Base-by-base conservation (phyloP, 768 basidiomycete genomes). In the Suillus decipiens region DNA sequence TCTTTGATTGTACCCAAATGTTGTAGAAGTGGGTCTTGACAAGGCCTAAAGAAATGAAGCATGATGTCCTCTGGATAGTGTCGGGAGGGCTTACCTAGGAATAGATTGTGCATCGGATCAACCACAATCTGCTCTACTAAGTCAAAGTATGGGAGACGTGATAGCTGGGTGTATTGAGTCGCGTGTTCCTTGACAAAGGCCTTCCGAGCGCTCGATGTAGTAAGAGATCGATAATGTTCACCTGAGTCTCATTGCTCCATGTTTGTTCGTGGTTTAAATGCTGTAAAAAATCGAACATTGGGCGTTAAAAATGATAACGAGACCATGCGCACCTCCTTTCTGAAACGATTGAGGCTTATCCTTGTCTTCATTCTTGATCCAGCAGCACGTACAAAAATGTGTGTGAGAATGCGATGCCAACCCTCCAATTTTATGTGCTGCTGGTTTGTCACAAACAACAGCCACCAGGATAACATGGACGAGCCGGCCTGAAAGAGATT, bases 391-490 rank as follows among this genome's bases (percentile, higher is more conserved):
- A 60, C 78, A 80, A 54, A 78, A 76, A 36, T 69, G 71, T 2
- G 63, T 74, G 48, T 78, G 78, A 0, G 58, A 51, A 53, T 76
- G 75, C 0, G 73, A 69, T 0, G 71, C 74, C 53, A 72, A 76
- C 0, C 75, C 74, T 3, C 68, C 70, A 0, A 76, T 28, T 56
- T 79, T 79, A 59, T 76, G 75, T 0, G 74, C 75, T 2, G 78
- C 79, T 1, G 78, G 79, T 53, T 79, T 77, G 58, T 79, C 75
- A 48, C 79, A 80, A 7, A 75, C 65, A 10, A 80, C 65, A 0
- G 72, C 75, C 5, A 78, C 70, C 0, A 79, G 65, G 1, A 73
- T 69, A 0, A 59, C 19, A 24, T 15, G 19, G 28, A 39, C 5
- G 28, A 24, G 31, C 1, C 1, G 37, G 7, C 41, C 14, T n/a